Evolutionary conservation across 805 yeast genomes (phyloP).

Genomic region (Huiozyma naganishii): DNA sequence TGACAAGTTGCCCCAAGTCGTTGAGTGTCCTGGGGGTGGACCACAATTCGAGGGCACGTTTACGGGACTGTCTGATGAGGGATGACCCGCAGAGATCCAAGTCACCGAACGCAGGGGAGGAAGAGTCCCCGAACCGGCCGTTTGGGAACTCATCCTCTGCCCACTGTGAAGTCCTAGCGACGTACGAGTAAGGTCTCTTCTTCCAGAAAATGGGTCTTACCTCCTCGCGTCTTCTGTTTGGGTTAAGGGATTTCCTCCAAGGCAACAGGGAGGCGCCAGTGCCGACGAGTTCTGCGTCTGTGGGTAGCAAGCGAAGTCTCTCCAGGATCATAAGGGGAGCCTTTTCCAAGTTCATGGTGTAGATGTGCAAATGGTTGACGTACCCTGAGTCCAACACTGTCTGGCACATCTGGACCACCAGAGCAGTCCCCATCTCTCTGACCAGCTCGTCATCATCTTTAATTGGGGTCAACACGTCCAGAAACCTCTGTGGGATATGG

Average conservation of each 20-base stretch:
- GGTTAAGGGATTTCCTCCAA: slow-evolving; percentile 87
- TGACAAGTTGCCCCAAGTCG: slow-evolving; percentile 55
- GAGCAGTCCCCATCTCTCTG: slow-evolving; percentile 72
- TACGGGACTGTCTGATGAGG: slow-evolving; percentile 71
- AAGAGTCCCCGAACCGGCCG: slow-evolving; percentile 97
- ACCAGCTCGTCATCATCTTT: slow-evolving; percentile 86
- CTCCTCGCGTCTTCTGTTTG: slow-evolving; percentile 64
- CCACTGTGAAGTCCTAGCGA: slow-evolving; percentile 81
- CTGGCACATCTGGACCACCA: slow-evolving; percentile 75
- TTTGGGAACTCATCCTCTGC: slow-evolving; percentile 88
- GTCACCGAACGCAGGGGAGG: slow-evolving; percentile 95
- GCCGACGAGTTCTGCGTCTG: slow-evolving; percentile 27
- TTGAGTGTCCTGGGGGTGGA: slow-evolving; percentile 55
- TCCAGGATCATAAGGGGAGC: slow-evolving; percentile 84
- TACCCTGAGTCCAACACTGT: slow-evolving; percentile 57
- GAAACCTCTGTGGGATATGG: slow-evolving; percentile 62
- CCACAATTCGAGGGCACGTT: slow-evolving; percentile 79
- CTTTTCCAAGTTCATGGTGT: slow-evolving; percentile 94
- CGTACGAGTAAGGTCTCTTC: slow-evolving; percentile 81
- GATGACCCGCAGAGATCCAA: slow-evolving; percentile 72
- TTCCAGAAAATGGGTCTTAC: slow-evolving; percentile 96
- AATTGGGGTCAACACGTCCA: slow-evolving; percentile 61
- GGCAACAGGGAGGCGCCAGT: slow-evolving; percentile 37
- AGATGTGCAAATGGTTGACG: slow-evolving; percentile 83
- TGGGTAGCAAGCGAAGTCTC: slow-evolving; percentile 44